Conservation (phyloP, 176 grass and related monocot species). For the Eragrostis curvula region DNA sequence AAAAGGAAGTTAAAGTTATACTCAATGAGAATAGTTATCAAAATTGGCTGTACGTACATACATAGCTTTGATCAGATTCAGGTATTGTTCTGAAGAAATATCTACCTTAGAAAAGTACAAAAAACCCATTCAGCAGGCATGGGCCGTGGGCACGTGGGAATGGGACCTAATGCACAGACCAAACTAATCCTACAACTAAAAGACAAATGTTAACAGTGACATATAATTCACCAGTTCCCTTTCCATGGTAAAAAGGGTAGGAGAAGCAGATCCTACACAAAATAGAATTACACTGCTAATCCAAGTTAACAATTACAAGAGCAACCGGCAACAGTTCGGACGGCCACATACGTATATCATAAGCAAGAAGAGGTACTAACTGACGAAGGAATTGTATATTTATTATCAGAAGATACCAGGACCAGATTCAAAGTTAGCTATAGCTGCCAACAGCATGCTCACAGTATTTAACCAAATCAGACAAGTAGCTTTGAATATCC, state of each 20-base stretch:
- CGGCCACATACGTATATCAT: background rate
- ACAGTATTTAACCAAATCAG: constrained; percentile 3
- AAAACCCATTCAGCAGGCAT: background rate
- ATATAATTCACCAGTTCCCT: background rate
- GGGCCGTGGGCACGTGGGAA: constrained; percentile 24
- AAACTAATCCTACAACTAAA: constrained; percentile 13
- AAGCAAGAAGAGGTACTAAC: background rate
- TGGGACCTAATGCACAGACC: constrained; percentile 1
- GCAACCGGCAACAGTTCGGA: background rate
- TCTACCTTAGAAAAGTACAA: constrained; percentile 33
- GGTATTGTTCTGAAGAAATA: constrained; percentile 25
- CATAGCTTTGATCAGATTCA: constrained; percentile 24
- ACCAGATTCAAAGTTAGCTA: background rate
- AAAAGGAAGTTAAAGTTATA: background rate
- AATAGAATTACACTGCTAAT: background rate
- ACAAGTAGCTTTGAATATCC: background rate
- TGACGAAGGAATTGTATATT: background rate
- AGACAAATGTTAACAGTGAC: background rate
- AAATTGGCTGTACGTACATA: background rate
- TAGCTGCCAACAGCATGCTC: background rate
- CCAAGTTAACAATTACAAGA: background rate
- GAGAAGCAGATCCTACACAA: background rate
- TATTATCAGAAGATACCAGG: constrained; percentile 14
- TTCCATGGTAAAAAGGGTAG: background rate
- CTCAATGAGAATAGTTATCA: background rate